Evolutionary conservation across 2,329 filamentous ascomycete species (phyloP).

Genomic region (Amylocarpus encephaloides): DNA sequence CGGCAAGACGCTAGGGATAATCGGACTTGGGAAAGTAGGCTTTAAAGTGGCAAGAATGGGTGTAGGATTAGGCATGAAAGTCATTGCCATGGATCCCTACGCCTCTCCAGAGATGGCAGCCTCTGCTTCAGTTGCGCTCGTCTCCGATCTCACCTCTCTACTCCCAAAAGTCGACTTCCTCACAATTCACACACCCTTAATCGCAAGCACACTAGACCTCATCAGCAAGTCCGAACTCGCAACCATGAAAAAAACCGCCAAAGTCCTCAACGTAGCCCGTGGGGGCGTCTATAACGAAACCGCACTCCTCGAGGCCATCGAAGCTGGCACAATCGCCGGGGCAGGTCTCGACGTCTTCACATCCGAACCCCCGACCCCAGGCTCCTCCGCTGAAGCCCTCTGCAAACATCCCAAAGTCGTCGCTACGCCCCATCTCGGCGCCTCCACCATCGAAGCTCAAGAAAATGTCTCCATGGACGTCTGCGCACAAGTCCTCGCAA

Average conservation of each 20-base stretch:
- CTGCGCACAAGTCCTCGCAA: constrained; percentile 70
- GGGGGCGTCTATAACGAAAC: constrained; percentile 76
- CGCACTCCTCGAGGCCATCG: constrained; percentile 62
- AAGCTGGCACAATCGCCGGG: constrained; percentile 65
- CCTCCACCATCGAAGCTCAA: constrained; percentile 75
- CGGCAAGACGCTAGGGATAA: constrained; percentile 67
- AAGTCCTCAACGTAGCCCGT: constrained; percentile 72
- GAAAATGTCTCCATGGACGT: constrained; percentile 81
- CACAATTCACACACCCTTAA: constrained; percentile 74
- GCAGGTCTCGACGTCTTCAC: constrained; percentile 79
- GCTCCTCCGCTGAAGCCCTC: constrained; percentile 55
- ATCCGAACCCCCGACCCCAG: constrained; percentile 58
- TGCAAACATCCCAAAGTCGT: constrained; percentile 66
- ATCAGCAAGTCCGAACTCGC: constrained; percentile 60
- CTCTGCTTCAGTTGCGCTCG: constrained; percentile 58
- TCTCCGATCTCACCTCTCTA: constrained; percentile 51
- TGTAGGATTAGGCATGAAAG: constrained; percentile 69
- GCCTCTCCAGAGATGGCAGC: constrained; percentile 66
- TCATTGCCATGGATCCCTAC: constrained; percentile 71
- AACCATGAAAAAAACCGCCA: constrained; percentile 66
- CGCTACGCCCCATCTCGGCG: constrained; percentile 72
- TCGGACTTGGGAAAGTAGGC: constrained; percentile 78
- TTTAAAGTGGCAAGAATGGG: constrained; percentile 75
- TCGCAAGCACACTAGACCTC: constrained; percentile 70
- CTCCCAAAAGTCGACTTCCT: constrained; percentile 67